These are phyloP conservation scores for Pseudofabraea citricarpa DNA, from an alignment of 2,329 filamentous ascomycete species.

Conservation along the genomic window DNA sequence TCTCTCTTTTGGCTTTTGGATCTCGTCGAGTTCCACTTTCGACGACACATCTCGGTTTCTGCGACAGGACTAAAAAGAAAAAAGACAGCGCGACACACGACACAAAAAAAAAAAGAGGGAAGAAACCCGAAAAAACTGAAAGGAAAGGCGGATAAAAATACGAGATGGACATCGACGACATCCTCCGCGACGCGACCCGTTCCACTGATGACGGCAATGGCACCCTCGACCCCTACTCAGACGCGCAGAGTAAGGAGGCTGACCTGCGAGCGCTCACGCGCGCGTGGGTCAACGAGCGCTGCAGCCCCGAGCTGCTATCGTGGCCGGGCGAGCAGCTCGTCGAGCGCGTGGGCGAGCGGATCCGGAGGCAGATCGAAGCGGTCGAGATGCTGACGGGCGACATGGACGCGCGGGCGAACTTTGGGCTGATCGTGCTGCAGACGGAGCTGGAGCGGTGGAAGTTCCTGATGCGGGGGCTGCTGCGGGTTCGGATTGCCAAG, in stretches of 20 bases:
- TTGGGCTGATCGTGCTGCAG: conserved; percentile 89
- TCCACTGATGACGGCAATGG: conserved; percentile 51
- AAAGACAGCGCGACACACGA: neutral
- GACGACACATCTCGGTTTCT: too few relatives aligned
- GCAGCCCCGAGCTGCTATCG: conserved; percentile 80
- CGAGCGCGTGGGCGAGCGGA: conserved; percentile 71
- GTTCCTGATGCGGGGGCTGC: conserved; percentile 77
- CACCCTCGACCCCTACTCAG: conserved; percentile 38
- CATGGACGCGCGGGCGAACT: conserved; percentile 87
- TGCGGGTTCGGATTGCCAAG: conserved; percentile 85
- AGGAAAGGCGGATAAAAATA: neutral
- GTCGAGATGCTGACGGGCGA: conserved; percentile 76
- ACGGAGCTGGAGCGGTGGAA: conserved; percentile 94
- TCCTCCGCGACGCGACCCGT: conserved; percentile 54
- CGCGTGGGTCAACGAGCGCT: conserved; percentile 89
- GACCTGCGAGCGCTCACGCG: conserved; percentile 88
- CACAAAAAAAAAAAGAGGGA: neutral
- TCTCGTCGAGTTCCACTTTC: too few relatives aligned
- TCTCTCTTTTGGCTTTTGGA: too few relatives aligned
- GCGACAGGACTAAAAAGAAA: neutral
- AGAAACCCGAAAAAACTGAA: too few relatives aligned
- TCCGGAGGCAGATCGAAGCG: conserved; percentile 64
- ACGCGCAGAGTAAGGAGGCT: conserved; percentile 10
- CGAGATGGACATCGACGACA: conserved; percentile 74
- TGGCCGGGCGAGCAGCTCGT: conserved; percentile 71